phyloP scores from a whole-genome alignment of 139 green algal species.

The Chlorella sp. region DNA sequence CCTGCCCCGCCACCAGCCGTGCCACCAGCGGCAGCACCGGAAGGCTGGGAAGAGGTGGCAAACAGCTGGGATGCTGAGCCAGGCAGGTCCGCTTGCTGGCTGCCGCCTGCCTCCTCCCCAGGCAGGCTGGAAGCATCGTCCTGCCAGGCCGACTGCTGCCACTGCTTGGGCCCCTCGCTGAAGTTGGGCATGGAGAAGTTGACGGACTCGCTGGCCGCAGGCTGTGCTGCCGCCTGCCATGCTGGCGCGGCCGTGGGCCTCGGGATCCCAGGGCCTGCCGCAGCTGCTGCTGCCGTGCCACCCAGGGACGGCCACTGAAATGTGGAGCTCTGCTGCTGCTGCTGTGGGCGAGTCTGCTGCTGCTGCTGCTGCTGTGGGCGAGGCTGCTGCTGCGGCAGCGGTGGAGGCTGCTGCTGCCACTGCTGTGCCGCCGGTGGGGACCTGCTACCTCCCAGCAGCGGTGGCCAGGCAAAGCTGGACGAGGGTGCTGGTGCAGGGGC shows the following conservation, averaged over 20 bases:
- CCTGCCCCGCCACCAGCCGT: not conserved
- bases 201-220: not conserved
- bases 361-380: not conserved
- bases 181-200: conserved; percentile 26
- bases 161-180: not conserved
- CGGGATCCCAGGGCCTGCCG: not conserved
- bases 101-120: too few species aligned
- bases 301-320: conserved; percentile 17
- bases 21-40: not conserved
- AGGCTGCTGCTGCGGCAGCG: not conserved
- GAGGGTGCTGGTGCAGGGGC: not conserved
- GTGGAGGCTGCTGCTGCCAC: not conserved
- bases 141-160: not conserved
- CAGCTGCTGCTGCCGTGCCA: not conserved
- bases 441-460: not conserved
- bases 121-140: conserved; percentile 16
- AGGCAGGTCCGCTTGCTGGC: too few species aligned
- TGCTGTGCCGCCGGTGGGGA: not conserved
- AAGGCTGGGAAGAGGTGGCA: too few species aligned
- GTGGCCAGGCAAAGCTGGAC: conserved; percentile 19
- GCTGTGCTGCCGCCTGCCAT: not conserved
- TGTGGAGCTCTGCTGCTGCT: conserved; percentile 10
- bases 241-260: not conserved
- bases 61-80: too few species aligned
- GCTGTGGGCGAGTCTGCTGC: not conserved